phyloP scores from a whole-genome alignment of 305 asterid species.

The Fraxinus xanthoxyloides region DNA sequence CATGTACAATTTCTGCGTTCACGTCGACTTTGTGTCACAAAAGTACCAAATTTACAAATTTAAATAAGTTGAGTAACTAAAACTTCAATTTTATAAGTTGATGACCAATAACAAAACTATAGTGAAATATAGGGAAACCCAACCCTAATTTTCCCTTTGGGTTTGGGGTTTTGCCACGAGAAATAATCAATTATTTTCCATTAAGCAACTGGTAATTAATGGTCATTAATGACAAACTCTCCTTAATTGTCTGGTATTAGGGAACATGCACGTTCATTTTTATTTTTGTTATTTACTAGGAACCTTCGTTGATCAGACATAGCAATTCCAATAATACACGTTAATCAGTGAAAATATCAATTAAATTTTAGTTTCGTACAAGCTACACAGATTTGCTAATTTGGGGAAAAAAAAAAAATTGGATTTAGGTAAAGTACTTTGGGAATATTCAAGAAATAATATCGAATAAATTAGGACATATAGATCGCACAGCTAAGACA shows the following conservation, averaged over 20 bases:
- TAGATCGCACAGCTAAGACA: conserved; percentile 19
- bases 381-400: conserved; percentile 1
- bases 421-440: background rate
- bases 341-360: background rate
- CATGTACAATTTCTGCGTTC: background rate
- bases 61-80: background rate
- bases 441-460: background rate
- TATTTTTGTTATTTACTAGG: background rate
- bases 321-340: background rate
- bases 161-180: background rate
- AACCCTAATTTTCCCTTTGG: background rate
- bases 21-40: background rate
- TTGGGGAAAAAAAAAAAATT: background rate
- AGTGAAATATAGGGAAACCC: background rate
- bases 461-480: background rate
- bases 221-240: background rate
- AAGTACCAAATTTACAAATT: background rate
- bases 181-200: background rate
- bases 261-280: background rate
- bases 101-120: background rate
- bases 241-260: background rate
- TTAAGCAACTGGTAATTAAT: background rate
- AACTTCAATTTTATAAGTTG: background rate
- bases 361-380: conserved; percentile 12
- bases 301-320: background rate